Conservation (phyloP, 1,284 basidiomycete species). For the Taiwanofungus camphoratus region DNA sequence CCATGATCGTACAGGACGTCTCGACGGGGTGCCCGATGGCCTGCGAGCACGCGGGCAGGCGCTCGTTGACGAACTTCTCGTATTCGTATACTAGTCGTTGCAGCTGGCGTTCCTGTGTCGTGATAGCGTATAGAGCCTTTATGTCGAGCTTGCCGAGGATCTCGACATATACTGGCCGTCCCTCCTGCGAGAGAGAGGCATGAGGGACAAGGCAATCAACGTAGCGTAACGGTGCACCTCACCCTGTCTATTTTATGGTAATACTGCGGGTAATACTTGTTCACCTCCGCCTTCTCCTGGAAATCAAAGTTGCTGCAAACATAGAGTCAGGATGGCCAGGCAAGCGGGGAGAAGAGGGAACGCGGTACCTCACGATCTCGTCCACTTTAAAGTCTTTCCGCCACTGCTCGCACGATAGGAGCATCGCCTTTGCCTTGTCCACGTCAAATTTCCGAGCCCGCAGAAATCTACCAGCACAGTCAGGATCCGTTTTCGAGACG, state of each 20-base stretch:
- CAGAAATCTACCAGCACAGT: slow-evolving; percentile 57
- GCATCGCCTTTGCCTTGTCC: slow-evolving; percentile 78
- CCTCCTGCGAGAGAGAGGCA: slow-evolving; percentile 55
- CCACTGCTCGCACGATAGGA: slow-evolving; percentile 84
- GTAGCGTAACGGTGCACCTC: slow-evolving; percentile 8
- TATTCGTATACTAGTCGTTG: slow-evolving; percentile 91
- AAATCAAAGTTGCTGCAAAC: slow-evolving; percentile 77
- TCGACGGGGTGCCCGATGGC: slow-evolving; percentile 83
- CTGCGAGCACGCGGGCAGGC: slow-evolving; percentile 79
- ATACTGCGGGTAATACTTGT: slow-evolving; percentile 94
- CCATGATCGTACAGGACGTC: slow-evolving; percentile 98
- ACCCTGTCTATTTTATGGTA: slow-evolving; percentile 97
- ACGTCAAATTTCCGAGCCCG: slow-evolving; percentile 93
- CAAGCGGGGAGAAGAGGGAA: neutral
- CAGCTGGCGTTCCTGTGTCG: slow-evolving; percentile 86
- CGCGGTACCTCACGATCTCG: slow-evolving; percentile 67
- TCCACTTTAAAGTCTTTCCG: slow-evolving; percentile 86
- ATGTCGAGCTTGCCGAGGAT: slow-evolving; percentile 89
- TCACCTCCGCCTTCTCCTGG: slow-evolving; percentile 77
- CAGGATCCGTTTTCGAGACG: too few species aligned
- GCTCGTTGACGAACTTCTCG: slow-evolving; percentile 79
- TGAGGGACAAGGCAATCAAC: neutral
- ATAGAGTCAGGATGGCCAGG: neutral
- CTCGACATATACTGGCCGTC: slow-evolving; percentile 94
- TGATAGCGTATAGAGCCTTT: slow-evolving; percentile 74